Base-by-base conservation (phyloP, 1,284 basidiomycete species). In the Leccinum subatratum region DNA sequence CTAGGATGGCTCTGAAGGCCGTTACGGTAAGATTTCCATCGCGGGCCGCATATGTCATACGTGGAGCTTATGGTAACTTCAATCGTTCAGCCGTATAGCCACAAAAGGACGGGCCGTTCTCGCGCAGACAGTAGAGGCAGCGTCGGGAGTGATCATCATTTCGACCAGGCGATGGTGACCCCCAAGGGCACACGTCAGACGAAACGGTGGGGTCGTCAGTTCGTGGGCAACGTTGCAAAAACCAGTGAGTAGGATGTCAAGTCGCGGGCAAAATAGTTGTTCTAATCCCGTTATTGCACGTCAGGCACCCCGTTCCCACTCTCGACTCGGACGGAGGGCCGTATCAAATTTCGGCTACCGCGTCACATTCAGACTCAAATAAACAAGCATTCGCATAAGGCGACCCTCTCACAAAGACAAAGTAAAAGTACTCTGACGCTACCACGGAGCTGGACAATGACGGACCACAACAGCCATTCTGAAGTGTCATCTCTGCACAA, bases 81-180 rank as follows among this genome's bases (percentile, higher is more conserved):
- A 58, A 70, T 28, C 68, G 70, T 72, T 51, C 68, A 89, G 88
- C 83, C 86, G 14, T 90, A 88, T 73, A 87, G 86, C 28, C 88
- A 91, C 79, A 89, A 86, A 75, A 83, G 87, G 67, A 85, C 88
- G 1, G 78, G 82, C 22, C 84, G 86, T 63, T 76, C 81, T 54
- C 83, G 83, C 64, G 74, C 79, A 42, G 85, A 87, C 67, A 84
- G 81, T 68, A 83, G 83, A 66, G 76, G 76, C 39, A 79, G 79
- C 20, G 70, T 75, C 25, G 77, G 80, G 5, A 76, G 82, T 56
- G 78, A 80, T 63, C 79, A 81, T 48, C n/a, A n/a, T n/a, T n/a
- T n/a, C n/a, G n/a, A n/a, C n/a, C 73, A 54, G 77, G 78, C 57
- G 78, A 80, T 67, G 79, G 79, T 45, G 80, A 81, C 59, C 76